phyloP scores from a whole-genome alignment of 1,139 yeast species.

The Nakaseomyces glabratus region DNA sequence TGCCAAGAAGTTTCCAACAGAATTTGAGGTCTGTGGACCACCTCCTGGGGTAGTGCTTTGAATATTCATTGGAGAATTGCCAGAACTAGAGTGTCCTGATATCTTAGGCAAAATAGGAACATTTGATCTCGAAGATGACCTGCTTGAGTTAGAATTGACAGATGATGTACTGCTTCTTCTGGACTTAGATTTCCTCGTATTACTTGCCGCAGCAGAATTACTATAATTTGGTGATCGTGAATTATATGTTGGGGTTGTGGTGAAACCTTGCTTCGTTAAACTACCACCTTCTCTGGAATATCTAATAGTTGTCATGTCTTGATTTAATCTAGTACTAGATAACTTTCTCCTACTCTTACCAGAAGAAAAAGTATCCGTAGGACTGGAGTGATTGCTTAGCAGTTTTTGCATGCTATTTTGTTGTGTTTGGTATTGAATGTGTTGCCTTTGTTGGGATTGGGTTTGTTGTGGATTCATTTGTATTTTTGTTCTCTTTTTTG shows the following conservation, averaged over 20 bases:
- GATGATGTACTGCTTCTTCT: constrained; percentile 29
- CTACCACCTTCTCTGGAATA: neutral
- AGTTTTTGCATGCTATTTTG: constrained; percentile 5
- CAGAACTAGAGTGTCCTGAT: constrained; percentile 14
- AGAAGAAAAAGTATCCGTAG: constrained; percentile 4
- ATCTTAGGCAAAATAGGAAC: constrained; percentile 32
- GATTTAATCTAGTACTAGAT: neutral
- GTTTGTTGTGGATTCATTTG: constrained; percentile 8
- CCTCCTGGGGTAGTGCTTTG: constrained; percentile 5
- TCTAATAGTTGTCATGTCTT: neutral
- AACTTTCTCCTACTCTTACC: constrained; percentile 1
- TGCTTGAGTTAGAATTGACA: constrained; percentile 24
- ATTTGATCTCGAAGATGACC: constrained; percentile 27
- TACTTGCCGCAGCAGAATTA: constrained; percentile 4
- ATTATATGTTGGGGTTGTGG: constrained; percentile 17
- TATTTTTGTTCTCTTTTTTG: constrained; percentile 31
- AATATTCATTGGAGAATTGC: constrained; percentile 6
- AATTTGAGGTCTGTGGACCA: neutral
- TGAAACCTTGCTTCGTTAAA: constrained; percentile 1
- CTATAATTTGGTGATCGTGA: constrained; percentile 6
- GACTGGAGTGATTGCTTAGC: constrained; percentile 8
- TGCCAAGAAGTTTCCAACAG: constrained; percentile 1
- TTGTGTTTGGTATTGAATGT: constrained; percentile 3
- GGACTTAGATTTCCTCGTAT: constrained; percentile 12
- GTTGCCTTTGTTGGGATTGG: constrained; percentile 9